These are phyloP conservation scores for Myxozyma nipponensis DNA, from an alignment of 805 yeast species.

Conservation along the genomic window DNA sequence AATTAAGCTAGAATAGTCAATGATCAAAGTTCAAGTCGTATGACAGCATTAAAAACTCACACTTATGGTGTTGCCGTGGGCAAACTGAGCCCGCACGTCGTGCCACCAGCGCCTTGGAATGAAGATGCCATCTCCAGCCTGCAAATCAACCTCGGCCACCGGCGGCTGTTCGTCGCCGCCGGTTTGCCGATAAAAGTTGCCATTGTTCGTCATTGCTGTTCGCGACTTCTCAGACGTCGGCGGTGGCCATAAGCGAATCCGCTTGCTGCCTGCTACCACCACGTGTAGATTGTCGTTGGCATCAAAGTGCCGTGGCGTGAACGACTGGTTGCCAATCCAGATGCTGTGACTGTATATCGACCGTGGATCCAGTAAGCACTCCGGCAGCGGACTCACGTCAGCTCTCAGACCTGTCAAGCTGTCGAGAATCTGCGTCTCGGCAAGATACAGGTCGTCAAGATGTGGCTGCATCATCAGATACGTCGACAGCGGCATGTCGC, in stretches of 20 bases:
- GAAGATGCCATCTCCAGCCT: conserved; percentile 26
- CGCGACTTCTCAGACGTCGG: conserved; percentile 7
- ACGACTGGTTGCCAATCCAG: conserved; percentile 27
- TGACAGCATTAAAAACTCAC: conserved; percentile 3
- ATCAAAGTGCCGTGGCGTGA: conserved; percentile 27
- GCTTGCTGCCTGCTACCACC: conserved; percentile 22
- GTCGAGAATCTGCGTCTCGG: conserved; percentile 23
- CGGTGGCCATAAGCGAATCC: conserved; percentile 15
- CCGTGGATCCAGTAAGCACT: conserved; percentile 5
- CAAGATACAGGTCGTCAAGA: conserved; percentile 16
- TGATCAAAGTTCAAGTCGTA: background rate
- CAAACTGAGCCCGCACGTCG: conserved; percentile 16
- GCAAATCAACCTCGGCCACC: conserved; percentile 9
- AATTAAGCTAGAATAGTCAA: conserved; percentile 18
- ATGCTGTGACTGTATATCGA: conserved; percentile 19
- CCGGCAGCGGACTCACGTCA: conserved; percentile 17
- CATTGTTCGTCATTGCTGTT: conserved; percentile 8
- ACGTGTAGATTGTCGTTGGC: conserved; percentile 27
- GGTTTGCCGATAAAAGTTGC: conserved; percentile 15
- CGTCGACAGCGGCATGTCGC: conserved; percentile 15
- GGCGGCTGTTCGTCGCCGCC: conserved; percentile 5
- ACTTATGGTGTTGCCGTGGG: conserved; percentile 18
- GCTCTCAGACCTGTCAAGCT: conserved; percentile 10
- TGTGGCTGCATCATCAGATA: conserved; percentile 14
- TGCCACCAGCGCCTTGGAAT: conserved; percentile 30